Evolutionary conservation across 176 grass and related monocot species (phyloP).

Genomic region (Avena atlantica): DNA sequence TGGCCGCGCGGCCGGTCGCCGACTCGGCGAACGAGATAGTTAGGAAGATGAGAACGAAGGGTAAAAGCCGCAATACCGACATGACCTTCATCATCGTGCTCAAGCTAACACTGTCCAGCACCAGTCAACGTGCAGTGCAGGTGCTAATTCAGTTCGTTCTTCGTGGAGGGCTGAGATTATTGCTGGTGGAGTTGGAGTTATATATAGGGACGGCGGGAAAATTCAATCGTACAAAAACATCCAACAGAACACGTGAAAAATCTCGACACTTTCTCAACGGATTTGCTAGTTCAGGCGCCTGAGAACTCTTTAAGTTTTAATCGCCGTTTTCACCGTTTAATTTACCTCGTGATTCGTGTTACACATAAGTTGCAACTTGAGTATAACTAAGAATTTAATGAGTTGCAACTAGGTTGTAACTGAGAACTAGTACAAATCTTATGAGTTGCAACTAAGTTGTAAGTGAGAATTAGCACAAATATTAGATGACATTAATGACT

Average conservation of each 20-base stretch:
- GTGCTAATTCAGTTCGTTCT: background rate
- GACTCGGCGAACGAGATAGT: background rate
- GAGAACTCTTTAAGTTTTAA: too few species aligned
- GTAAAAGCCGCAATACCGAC: slow-evolving; percentile 15
- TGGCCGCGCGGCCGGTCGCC: background rate
- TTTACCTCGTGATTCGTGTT: too few species aligned
- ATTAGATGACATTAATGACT: too few species aligned
- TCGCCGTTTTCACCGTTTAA: too few species aligned
- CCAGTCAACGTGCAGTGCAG: background rate
- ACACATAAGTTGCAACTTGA: too few species aligned
- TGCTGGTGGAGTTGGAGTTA: background rate
- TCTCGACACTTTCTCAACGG: background rate
- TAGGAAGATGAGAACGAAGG: slow-evolving; percentile 27
- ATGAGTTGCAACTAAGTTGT: too few species aligned
- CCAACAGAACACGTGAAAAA: background rate
- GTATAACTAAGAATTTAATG: too few species aligned
- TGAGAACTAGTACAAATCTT: too few species aligned
- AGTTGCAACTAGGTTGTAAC: too few species aligned
- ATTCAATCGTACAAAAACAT: background rate
- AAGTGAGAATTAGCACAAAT: too few species aligned
- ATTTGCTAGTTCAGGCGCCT: too few species aligned
- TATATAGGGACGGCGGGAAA: background rate
- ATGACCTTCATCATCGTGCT: slow-evolving; percentile 6
- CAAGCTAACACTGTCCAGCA: background rate
- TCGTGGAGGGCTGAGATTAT: background rate